phyloP scores from a whole-genome alignment of 139 green algal genomes.

The Haematococcus lacustris region DNA sequence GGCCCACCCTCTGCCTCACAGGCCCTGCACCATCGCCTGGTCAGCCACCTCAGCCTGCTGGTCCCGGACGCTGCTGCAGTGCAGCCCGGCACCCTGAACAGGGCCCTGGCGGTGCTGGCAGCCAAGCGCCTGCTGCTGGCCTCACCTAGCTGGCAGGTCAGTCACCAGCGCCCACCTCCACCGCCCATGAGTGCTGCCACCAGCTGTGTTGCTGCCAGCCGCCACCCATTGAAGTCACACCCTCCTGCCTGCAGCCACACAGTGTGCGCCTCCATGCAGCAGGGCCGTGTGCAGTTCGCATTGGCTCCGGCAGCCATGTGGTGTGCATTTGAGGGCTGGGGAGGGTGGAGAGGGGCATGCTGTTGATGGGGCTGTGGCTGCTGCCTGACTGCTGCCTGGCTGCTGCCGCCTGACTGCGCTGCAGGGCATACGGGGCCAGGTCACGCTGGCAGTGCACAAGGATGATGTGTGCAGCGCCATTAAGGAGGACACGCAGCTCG shows the following conservation, averaged over 20 bases:
- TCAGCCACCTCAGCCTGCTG: constrained; percentile 24
- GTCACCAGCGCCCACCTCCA: no score
- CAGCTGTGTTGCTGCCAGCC: no score
- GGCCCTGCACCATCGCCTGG: constrained; percentile 25
- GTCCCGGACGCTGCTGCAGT: constrained; percentile 2
- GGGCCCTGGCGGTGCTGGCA: constrained; percentile 36
- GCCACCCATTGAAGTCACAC: no score
- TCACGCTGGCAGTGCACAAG: constrained; percentile 27
- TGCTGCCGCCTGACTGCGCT: no score
- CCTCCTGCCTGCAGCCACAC: background rate
- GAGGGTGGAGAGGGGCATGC: no score
- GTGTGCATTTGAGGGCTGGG: no score
- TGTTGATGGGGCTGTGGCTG: no score
- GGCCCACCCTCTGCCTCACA: no score
- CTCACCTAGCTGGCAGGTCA: constrained; percentile 14
- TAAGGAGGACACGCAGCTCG: constrained; percentile 14
- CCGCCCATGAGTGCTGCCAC: no score
- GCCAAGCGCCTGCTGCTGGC: constrained; percentile 22
- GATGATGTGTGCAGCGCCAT: constrained; percentile 24
- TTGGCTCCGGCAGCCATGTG: no score
- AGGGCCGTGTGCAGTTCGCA: background rate
- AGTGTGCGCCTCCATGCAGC: background rate
- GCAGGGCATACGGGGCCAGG: constrained; percentile 1
- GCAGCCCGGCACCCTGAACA: constrained; percentile 28
- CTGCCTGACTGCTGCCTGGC: no score